phyloP scores from a whole-genome alignment of 2,329 filamentous ascomycete species.

The Xenoacremonium recifei region DNA sequence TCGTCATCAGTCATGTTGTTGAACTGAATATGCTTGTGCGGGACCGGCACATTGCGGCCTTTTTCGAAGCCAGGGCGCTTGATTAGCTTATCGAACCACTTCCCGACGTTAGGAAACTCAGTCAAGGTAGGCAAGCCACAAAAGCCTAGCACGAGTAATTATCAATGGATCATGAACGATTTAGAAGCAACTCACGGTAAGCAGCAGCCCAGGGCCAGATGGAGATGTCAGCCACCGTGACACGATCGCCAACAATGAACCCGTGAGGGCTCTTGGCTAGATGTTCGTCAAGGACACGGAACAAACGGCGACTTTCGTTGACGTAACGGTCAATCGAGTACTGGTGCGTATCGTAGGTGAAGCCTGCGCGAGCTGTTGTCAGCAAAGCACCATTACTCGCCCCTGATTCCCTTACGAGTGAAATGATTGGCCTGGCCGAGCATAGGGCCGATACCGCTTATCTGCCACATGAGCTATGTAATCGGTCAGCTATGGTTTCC shows the following conservation, averaged over 20 bases:
- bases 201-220: slow-evolving; percentile 70
- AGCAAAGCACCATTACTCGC: no score
- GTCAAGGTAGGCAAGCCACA: slow-evolving; percentile 48
- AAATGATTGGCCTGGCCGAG: slow-evolving; percentile 79
- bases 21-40: background rate
- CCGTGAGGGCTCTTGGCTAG: slow-evolving; percentile 52
- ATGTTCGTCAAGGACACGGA: slow-evolving; percentile 69
- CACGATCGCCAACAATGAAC: slow-evolving; percentile 61
- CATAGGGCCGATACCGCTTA: slow-evolving; percentile 75
- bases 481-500: no score
- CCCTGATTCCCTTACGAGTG: no score
- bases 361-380: no score
- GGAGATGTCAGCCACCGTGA: slow-evolving; percentile 72
- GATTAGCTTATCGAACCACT: slow-evolving; percentile 69
- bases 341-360: slow-evolving; percentile 3
- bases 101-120: slow-evolving; percentile 69
- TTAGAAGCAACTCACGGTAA: slow-evolving; percentile 32
- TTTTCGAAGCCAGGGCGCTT: slow-evolving; percentile 67
- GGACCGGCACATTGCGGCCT: slow-evolving; percentile 64
- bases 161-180: no score
- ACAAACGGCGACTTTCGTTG: slow-evolving; percentile 77
- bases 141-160: background rate
- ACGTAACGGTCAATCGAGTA: slow-evolving; percentile 76
- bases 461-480: slow-evolving; percentile 60
- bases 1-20: slow-evolving; percentile 4